Percentiles rank a stretch among this genome's conserved stretches.
Conservation (phyloP, 257 asterid species). For the Solanum gandarillasii region DNA sequence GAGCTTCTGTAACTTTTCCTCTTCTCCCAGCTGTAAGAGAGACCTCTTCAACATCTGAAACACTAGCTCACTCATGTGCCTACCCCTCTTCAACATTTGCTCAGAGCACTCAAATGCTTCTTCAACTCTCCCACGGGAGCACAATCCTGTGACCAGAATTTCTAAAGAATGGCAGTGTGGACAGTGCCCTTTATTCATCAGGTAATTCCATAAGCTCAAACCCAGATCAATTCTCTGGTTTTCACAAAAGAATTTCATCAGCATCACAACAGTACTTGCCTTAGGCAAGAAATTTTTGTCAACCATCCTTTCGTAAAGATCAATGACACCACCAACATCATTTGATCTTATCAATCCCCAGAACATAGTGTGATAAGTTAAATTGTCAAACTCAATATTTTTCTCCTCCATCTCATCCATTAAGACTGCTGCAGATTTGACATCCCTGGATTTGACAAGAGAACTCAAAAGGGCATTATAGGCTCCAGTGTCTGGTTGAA, state of each 20-base stretch:
- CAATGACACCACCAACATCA: constrained; percentile 37
- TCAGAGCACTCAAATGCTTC: constrained; percentile 57
- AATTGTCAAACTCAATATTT: constrained; percentile 41
- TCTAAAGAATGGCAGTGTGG: constrained; percentile 79
- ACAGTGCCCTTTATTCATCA: constrained; percentile 69
- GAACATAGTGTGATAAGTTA: constrained; percentile 71
- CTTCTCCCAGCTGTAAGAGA: constrained; percentile 37
- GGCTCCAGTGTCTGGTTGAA: constrained; percentile 54
- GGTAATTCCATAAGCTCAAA: constrained; percentile 60
- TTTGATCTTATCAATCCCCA: constrained; percentile 54
- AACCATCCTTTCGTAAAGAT: constrained; percentile 50
- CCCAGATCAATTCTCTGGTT: constrained; percentile 51
- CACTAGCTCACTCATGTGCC: constrained; percentile 43
- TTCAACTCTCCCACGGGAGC: constrained; percentile 65
- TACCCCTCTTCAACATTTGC: constrained; percentile 69
- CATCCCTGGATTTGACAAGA: constrained; percentile 48
- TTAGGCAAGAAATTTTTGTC: constrained; percentile 50
- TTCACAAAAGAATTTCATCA: constrained; percentile 74
- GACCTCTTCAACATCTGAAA: constrained; percentile 45
- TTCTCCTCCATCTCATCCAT: constrained; percentile 61
- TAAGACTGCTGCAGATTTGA: constrained; percentile 40
- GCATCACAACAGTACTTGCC: constrained; percentile 53
- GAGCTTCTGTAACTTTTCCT: constrained; percentile 29
- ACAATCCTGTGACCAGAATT: constrained; percentile 67
- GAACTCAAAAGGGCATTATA: constrained; percentile 73